A percentile compares a stretch with the other conserved stretches of the same genome.
Conservation (phyloP, 2,329 filamentous ascomycete species). For the Incumbomyces delicatus region DNA sequence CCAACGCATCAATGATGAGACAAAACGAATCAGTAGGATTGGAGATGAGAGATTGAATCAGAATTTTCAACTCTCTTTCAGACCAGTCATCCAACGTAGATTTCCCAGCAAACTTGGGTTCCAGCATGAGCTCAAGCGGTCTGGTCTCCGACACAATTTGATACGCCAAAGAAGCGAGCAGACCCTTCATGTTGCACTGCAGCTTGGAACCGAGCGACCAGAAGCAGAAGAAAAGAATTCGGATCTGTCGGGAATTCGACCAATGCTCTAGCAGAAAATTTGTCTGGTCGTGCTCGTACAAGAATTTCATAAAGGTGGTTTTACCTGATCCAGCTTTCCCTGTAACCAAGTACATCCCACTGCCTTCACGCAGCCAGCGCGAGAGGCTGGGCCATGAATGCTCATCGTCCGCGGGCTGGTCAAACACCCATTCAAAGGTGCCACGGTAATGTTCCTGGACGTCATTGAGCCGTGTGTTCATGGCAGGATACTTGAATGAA, state of each 20-base stretch:
- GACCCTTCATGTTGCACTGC: not conserved
- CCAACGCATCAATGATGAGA: too few relatives aligned
- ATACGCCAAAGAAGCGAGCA: not conserved
- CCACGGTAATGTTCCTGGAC: too few relatives aligned
- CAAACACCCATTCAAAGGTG: too few relatives aligned
- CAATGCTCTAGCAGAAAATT: not conserved
- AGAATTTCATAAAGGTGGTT: slow-evolving; percentile 9
- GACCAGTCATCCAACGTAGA: not conserved
- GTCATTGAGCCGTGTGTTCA: too few relatives aligned
- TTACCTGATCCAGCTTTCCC: slow-evolving; percentile 10
- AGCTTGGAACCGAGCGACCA: slow-evolving; percentile 2
- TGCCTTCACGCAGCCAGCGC: not conserved
- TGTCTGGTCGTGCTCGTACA: not conserved
- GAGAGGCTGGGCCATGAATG: too few relatives aligned
- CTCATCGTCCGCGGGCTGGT: too few relatives aligned
- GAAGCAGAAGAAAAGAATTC: not conserved
- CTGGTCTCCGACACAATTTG: not conserved
- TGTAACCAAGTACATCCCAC: slow-evolving; percentile 4
- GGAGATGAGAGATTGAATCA: not conserved
- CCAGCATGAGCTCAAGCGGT: not conserved
- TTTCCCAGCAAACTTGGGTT: not conserved
- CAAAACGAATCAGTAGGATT: too few relatives aligned
- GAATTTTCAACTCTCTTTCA: not conserved
- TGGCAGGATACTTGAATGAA: too few relatives aligned
- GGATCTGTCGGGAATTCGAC: not conserved